Evolutionary conservation across 169 alveolate genomes (phyloP), one percentile per base, ranked within the genome.

Genomic region (Cytauxzoon felis): DNA sequence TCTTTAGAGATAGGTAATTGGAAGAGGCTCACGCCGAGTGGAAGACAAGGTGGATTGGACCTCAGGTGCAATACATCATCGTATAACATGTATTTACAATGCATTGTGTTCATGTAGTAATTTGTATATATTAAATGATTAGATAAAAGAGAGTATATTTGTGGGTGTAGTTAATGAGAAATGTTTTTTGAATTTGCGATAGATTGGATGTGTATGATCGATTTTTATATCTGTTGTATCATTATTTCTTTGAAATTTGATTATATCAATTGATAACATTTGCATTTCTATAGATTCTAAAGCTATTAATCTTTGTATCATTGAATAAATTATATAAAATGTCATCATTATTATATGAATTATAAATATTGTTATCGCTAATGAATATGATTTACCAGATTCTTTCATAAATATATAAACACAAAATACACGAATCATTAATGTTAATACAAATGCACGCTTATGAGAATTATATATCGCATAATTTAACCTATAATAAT

Each of bases 241-340:
- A n/a, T n/a, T 24, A 38, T 23, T 26, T n/a, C 13, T 59, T 5
- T 30, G 61, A 21, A 58, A 71, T 43, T 57, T 50, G 41, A 73
- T 19, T 32, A 73, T 73, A 64, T 73, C 78, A 23, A n/a, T 42
- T 16, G 64, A 51, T 19, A 73, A 9, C 18, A 68, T 43, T 66
- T 73, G 84, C 67, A 38, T 21, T 38, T 53, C 60, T 43, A 73
- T 61, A 0, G 84, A 67, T 8, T 73, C 78, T 42, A 73, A 45
- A 49, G 59, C 29, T 29, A 57, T 3, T 21, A 53, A 33, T 13
- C 84, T 47, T 16, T 48, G 57, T 6, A 40, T 58, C 40, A 32
- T 5, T 7, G 79, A 47, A 30, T 48, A 63, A 24, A 62, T 36
- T 45, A 29, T 26, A 58, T 73, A 63, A 34, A 43, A 32, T 8